Base-by-base conservation (phyloP, 768 basidiomycete species). In the Boletus pseudopeckii region DNA sequence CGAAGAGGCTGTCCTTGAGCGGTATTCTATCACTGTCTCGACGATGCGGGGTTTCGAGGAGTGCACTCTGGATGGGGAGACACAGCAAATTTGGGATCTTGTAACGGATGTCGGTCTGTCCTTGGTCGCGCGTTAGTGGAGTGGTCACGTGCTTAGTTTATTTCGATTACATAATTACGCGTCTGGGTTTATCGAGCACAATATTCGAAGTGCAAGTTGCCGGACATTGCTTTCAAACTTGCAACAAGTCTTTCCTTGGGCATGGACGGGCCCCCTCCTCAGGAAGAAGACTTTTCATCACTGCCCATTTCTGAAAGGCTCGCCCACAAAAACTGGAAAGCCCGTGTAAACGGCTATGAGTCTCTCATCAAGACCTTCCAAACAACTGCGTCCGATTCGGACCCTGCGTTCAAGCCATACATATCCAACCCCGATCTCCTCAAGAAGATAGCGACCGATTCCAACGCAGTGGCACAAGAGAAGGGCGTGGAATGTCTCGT, bases 251-350 rank as follows among this genome's bases (percentile, higher is more conserved):
- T 41, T 41, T 40, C 36, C 39, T 54, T 30, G 64, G 69, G 66
- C 54, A 93, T 93, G 93, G 94, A 96, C 73, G 94, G 92, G 52
- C 85, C 86, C 63, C 88, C 90, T 55, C 92, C 93, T 47, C 88
- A 81, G 64, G 94, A 97, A 76, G 94, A 97, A 75, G 94, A 98
- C 73, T 98, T 95, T 70, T 85, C 85, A 41, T 66, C 78, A 28
- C 79, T 98, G 47, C 75, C 91, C 20, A 80, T 97, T 44, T 72
- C 81, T 13, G 92, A 96, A 60, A 72, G 95, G 42, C 85, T 96
- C 52, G 75, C 82, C 7, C 92, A 98, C 78, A 98, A 98, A 80
- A 96, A 96, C 70, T 99, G 97, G 97, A 98, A 98, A 74, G 97
- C 97, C 53, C 86, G 97, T 61, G 83, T 96, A 64, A 92, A 84